A percentile compares a stretch with the other conserved stretches of the same genome.
phyloP scores from a whole-genome alignment of 176 grass and related monocot species.

The Elaeis guineensis region DNA sequence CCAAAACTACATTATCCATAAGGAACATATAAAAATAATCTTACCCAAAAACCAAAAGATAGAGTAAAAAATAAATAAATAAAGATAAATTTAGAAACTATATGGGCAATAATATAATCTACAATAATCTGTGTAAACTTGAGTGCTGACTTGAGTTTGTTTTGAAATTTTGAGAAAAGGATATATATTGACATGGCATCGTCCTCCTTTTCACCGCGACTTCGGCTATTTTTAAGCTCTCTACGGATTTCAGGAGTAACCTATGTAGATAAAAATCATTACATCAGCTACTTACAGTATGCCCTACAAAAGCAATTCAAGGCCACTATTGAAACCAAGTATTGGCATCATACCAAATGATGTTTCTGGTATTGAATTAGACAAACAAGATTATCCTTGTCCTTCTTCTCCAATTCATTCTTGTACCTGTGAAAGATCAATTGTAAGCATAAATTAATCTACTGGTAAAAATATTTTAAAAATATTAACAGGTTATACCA shows the following conservation, averaged over 20 bases:
- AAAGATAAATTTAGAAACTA: too few species aligned
- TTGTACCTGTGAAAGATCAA: conserved; percentile 53
- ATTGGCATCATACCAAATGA: conserved; percentile 45
- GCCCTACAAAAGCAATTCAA: too few species aligned
- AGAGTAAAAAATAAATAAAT: too few species aligned
- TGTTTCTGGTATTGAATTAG: conserved; percentile 89
- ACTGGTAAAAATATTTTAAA: neutral
- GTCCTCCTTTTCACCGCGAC: conserved; percentile 48
- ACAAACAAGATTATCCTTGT: conserved; percentile 53
- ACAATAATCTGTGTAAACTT: too few species aligned
- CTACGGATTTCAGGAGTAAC: conserved; percentile 86
- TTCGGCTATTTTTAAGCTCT: conserved; percentile 54
- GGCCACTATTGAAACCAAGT: too few species aligned
- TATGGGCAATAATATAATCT: too few species aligned
- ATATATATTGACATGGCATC: conserved; percentile 37
- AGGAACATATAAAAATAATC: too few species aligned
- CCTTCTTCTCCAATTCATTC: conserved; percentile 62
- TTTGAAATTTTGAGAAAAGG: neutral
- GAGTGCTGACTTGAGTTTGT: neutral
- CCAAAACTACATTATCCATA: too few species aligned
- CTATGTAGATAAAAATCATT: conserved; percentile 23
- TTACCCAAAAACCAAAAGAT: too few species aligned
- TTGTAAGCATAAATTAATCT: neutral
- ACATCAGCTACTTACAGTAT: neutral
- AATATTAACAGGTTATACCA: too few species aligned